Base-by-base conservation (phyloP, 1,284 basidiomycete species). In the Austroboletus niveus region DNA sequence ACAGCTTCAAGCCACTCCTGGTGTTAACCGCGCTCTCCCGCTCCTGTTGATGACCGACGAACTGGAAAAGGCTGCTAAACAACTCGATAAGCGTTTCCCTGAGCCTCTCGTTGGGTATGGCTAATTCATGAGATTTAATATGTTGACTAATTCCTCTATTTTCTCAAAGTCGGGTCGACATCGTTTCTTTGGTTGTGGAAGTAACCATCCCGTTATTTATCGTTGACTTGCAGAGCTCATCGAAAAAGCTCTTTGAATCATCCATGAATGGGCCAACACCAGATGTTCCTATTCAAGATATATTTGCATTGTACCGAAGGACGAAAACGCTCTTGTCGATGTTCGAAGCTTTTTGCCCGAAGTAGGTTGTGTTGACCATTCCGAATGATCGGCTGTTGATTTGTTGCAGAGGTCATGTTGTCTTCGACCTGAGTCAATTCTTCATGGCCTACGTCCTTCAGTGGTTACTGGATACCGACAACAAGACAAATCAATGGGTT, bases 401-500 rank as follows among this genome's bases (percentile, higher is more conserved):
- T 27, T 43, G 38, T 48, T 15, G 50, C 47, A 61, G 86, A 24
- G 77, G 76, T 5, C 75, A 77, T 20, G 61, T 84, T 17, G 73
- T 78, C n/a, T 89, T 92, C 58, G 79, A 91, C 54, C 69, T 90
- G 17, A 78, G 81, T 8, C 74, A 72, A 3, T 92, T 92, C 72
- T 98, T 98, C 64, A 89, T 92, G 67, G 85, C 89, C 2, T 94
- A 93, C 66, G 90, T 98, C 10, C 79, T 84, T 5, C 84, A 90
- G 56, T 99, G 96, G 96, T 73, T 99, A 8, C 65, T 84, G n/a
- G 87, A 88, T 55, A 97, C 93, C 0, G 92, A 96, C 58, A 82
- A 77, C 54, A 98, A 94, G 74, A 98, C 96, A 6, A 79, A 81
- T 41, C 88, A 94, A 60, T 99, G 97, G 97, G 94, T 98, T 4